A percentile compares a stretch with the other conserved stretches of the same genome.
phyloP scores from a whole-genome alignment of 73 alveolate genomes.

The Paramecium sexaurelia region DNA sequence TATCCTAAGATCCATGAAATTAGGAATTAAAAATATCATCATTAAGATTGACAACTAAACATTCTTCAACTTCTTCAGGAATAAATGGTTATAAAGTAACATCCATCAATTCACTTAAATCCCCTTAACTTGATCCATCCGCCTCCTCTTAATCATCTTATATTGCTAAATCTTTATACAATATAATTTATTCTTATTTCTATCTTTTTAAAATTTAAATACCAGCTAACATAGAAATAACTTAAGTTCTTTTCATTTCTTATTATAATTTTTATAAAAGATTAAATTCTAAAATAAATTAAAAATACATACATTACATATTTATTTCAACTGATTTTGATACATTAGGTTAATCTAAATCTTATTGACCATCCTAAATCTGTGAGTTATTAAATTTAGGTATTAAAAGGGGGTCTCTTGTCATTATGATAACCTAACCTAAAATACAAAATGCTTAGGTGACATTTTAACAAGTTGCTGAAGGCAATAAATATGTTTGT shows the following conservation, averaged over 20 bases:
- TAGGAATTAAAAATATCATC: background rate
- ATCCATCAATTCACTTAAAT: background rate
- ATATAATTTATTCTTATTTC: background rate
- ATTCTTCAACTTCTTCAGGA: slow-evolving; percentile 26
- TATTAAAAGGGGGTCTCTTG: background rate
- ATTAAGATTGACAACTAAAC: background rate
- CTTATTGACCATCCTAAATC: background rate
- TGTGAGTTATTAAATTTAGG: background rate
- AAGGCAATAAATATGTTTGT: background rate
- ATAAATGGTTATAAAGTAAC: background rate
- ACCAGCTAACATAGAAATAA: slow-evolving; percentile 25
- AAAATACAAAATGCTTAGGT: background rate
- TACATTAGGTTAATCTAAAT: background rate
- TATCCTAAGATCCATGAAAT: background rate
- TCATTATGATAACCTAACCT: background rate
- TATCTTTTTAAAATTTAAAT: background rate
- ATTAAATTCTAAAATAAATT: background rate
- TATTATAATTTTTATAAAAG: background rate
- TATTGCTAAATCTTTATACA: background rate
- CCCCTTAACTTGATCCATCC: background rate
- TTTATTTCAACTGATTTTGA: background rate
- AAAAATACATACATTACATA: background rate
- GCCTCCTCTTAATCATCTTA: background rate
- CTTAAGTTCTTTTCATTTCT: slow-evolving; percentile 38
- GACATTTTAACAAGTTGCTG: background rate